Conservation (phyloP, 2,329 filamentous ascomycete genomes). For the Alternaria rosae region DNA sequence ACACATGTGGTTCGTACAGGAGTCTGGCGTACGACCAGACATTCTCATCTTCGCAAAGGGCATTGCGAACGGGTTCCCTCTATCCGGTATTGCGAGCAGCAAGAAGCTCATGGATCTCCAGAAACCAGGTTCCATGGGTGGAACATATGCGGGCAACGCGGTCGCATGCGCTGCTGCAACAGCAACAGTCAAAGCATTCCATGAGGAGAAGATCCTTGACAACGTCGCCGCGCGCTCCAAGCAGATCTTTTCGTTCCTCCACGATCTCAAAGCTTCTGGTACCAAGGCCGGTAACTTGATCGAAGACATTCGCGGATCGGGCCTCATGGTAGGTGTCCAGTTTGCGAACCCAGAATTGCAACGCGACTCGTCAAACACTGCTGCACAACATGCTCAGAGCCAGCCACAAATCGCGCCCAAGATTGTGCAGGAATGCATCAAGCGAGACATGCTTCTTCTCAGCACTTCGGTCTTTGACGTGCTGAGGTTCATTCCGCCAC, state of each 20-base stretch:
- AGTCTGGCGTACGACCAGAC: conserved; percentile 54
- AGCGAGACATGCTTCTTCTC: conserved; percentile 39
- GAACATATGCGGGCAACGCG: conserved; percentile 40
- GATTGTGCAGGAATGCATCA: conserved; percentile 37
- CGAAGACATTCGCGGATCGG: conserved; percentile 37
- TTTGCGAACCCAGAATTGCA: conserved; percentile 30
- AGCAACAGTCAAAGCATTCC: conserved; percentile 35
- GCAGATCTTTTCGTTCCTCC: conserved; percentile 36
- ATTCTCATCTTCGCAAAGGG: conserved; percentile 53
- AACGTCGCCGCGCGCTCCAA: conserved; percentile 38
- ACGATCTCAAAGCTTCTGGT: conserved; percentile 30
- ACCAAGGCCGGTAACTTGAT: conserved; percentile 39
- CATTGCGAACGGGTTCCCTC: conserved; percentile 40
- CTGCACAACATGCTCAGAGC: conserved; percentile 23
- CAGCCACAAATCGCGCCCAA: conserved; percentile 37
- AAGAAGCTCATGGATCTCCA: conserved; percentile 39
- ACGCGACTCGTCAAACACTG: conserved; percentile 29
- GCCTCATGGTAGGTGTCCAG: conserved; percentile 40
- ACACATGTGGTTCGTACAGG: conserved; percentile 55
- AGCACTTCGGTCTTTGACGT: conserved; percentile 43
- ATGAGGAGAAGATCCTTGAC: conserved; percentile 37
- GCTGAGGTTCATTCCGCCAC: conserved; percentile 37
- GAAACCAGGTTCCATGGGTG: conserved; percentile 41
- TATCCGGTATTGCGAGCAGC: conserved; percentile 37
- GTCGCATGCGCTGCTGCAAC: conserved; percentile 40